phyloP scores from a whole-genome alignment of 2,329 filamentous ascomycete species.

The Cytospora mali region DNA sequence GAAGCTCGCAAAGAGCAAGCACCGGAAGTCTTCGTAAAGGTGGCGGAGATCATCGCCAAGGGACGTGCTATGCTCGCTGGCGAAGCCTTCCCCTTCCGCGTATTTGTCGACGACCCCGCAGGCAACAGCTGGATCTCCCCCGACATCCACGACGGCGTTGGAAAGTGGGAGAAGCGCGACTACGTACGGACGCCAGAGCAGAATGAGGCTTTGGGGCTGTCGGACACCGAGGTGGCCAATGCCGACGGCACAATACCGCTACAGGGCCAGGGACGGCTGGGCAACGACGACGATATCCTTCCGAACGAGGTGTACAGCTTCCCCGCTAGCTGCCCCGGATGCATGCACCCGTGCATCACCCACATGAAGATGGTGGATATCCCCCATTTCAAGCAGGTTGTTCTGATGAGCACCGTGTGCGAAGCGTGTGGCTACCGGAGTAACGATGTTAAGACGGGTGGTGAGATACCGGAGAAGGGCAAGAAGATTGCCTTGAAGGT shows the following conservation, averaged over 20 bases:
- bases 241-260: constrained; percentile 54
- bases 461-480: constrained; percentile 84
- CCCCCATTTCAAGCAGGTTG: constrained; percentile 95
- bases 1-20: constrained; percentile 75
- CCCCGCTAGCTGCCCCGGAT: constrained; percentile 88
- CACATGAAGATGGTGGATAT: constrained; percentile 99
- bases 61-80: constrained; percentile 78
- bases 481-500: constrained; percentile 81
- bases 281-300: constrained; percentile 74
- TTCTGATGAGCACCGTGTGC: constrained; percentile 93
- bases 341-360: constrained; percentile 80
- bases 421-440: constrained; percentile 90
- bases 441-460: constrained; percentile 97
- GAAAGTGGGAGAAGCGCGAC: constrained; percentile 86
- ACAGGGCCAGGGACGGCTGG: constrained; percentile 42
- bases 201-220: constrained; percentile 82
- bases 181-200: constrained; percentile 83
- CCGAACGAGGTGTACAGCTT: constrained; percentile 93
- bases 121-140: constrained; percentile 98
- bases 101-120: constrained; percentile 86
- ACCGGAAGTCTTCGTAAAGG: constrained; percentile 77
- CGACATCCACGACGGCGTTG: constrained; percentile 74
- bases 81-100: constrained; percentile 80
- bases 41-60: constrained; percentile 74
- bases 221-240: constrained; percentile 56